Evolutionary conservation across 768 basidiomycete species (phyloP), one percentile per base, ranked within the genome.

Genomic region (Terana coerulea): DNA sequence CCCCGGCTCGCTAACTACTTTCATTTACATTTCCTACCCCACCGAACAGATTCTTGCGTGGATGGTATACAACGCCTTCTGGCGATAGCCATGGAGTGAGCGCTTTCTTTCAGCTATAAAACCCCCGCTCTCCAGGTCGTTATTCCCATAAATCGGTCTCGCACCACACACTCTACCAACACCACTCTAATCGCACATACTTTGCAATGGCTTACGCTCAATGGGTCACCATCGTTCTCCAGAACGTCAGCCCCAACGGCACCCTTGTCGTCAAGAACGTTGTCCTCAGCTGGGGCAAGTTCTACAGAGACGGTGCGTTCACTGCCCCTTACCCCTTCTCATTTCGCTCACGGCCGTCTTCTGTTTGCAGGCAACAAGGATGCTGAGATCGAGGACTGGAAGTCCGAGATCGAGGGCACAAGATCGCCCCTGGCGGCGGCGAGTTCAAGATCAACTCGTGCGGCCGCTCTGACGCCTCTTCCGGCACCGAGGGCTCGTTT

Each of bases 401-500:
- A 11, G 7, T 35, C 57, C 12, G 29, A 34, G 14, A 17, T 30
- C 29, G 36, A 51, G 30, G 41, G 15, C 22, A 33, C 8, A 34
- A 17, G 6, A 15, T 47, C 34, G 48, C 52, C 29, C 11, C 35
- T 8, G 34, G 49, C 26, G 44, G 40, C 31, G 19, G 31, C 5
- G 17, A 11, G 17, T 24, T 26, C 22, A 22, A 17, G 12, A 41
- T 58, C 22, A 46, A 39, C 4, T 21, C 49, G 17, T 55, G 57
- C 40, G 54, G 57, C 15, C 33, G 54, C 5, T 14, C 26, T 15
- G 21, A 42, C 26, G 9, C 57, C 11, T 5, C 39, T 3, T 19
- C 31, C 17, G 57, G 57, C 12, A 58, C 57, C 3, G 46, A 46
- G 43, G 57, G 57, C 6, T 19, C 22, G 11, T 48, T 58, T 19